phyloP scores from a whole-genome alignment of 2,329 filamentous ascomycete genomes.

The Aspergillus ibericus region DNA sequence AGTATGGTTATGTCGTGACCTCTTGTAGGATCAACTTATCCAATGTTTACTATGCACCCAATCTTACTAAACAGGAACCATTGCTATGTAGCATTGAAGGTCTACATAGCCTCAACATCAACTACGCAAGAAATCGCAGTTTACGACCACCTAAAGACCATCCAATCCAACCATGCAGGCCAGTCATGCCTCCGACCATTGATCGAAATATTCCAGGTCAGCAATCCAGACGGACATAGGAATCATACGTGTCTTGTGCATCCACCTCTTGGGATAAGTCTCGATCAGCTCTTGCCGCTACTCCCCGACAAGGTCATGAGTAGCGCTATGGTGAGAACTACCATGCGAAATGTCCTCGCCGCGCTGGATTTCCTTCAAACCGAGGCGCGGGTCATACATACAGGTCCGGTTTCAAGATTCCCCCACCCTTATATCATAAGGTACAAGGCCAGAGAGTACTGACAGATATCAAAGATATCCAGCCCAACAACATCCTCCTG shows the following conservation, averaged over 20 bases:
- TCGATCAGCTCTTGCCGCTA: conserved; percentile 19
- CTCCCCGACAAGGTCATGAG: conserved; percentile 20
- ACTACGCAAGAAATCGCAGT: conserved; percentile 23
- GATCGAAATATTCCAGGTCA: conserved; percentile 31
- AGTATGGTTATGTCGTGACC: conserved; percentile 11
- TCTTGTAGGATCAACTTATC: neutral
- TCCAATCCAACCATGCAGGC: conserved; percentile 26
- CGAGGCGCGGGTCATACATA: conserved; percentile 27
- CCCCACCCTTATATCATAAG: neutral
- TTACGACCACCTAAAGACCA: conserved; percentile 26
- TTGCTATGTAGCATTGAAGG: conserved; percentile 16
- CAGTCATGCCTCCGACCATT: conserved; percentile 25
- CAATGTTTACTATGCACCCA: neutral
- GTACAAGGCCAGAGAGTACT: neutral
- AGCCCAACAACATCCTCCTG: conserved; percentile 34
- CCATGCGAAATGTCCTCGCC: conserved; percentile 22
- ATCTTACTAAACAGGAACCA: conserved; percentile 10
- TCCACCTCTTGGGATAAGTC: conserved; percentile 27
- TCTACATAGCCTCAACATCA: conserved; percentile 15
- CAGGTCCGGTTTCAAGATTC: conserved; percentile 14
- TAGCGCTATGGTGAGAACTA: conserved; percentile 23
- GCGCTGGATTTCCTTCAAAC: conserved; percentile 33
- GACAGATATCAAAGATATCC: conserved; percentile 26
- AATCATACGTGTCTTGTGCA: conserved; percentile 31
- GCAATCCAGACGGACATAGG: conserved; percentile 17